phyloP scores from a whole-genome alignment of 768 basidiomycete genomes.

The Tylopilus vinaceipallidus region DNA sequence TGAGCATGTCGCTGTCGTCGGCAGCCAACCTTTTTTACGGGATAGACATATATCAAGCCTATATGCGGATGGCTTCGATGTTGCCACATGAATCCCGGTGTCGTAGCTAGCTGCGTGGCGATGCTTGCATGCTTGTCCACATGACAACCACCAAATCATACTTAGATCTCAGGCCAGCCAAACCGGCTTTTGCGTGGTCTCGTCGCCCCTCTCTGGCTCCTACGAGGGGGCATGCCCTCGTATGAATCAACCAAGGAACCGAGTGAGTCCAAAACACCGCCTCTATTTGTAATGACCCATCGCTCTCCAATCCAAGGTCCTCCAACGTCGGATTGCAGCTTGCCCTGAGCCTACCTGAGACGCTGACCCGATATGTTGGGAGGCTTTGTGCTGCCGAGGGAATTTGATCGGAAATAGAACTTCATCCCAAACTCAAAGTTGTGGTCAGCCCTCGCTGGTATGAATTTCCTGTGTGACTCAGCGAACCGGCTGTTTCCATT shows the following conservation, averaged over 20 bases:
- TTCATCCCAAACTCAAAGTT: too few relatives aligned
- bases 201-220: too few relatives aligned
- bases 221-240: background rate
- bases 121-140: background rate
- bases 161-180: too few relatives aligned
- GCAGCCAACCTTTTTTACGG: background rate
- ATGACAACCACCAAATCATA: background rate
- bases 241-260: background rate
- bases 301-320: background rate
- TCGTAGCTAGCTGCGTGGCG: background rate
- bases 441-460: background rate
- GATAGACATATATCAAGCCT: background rate
- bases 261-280: background rate
- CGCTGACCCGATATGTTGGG: background rate
- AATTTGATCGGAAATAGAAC: background rate
- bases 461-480: constrained; percentile 2
- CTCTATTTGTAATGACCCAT: background rate
- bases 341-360: background rate
- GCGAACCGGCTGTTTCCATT: background rate
- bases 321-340: background rate
- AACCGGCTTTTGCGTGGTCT: too few relatives aligned
- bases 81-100: background rate
- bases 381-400: background rate
- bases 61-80: background rate
- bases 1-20: background rate